A percentile compares a stretch with the other conserved stretches of the same genome.
These are phyloP conservation scores for Yamadazyma trypodendri DNA, from an alignment of 1,139 yeast genomes.

Conservation along the genomic window DNA sequence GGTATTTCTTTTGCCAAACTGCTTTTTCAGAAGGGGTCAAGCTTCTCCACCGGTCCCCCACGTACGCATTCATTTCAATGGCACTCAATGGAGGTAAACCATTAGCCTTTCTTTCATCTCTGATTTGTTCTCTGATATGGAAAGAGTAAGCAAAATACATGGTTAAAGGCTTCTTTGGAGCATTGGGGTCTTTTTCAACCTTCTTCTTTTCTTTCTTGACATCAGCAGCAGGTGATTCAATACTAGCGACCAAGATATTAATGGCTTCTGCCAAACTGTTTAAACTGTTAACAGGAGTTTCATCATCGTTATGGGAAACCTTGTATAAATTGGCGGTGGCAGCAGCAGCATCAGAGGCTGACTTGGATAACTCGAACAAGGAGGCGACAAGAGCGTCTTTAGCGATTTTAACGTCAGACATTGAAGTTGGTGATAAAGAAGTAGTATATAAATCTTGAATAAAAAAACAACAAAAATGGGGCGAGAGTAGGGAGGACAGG, in stretches of 20 bases:
- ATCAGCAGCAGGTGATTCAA: conserved; percentile 11
- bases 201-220: conserved; percentile 29
- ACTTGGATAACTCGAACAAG: conserved; percentile 74
- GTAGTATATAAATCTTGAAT: neutral
- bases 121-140: conserved; percentile 59
- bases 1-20: conserved; percentile 75
- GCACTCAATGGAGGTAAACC: conserved; percentile 67
- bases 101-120: conserved; percentile 60
- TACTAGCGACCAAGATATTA: conserved; percentile 19
- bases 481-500: conserved; percentile 3
- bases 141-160: conserved; percentile 78
- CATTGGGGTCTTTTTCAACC: conserved; percentile 56
- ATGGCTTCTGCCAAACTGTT: conserved; percentile 30
- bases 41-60: conserved; percentile 75
- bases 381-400: conserved; percentile 67
- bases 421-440: conserved; percentile 8
- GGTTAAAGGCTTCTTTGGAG: conserved; percentile 69
- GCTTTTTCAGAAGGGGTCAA: conserved; percentile 66
- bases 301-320: conserved; percentile 34
- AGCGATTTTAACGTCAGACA: conserved; percentile 39
- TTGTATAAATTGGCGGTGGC: conserved; percentile 77
- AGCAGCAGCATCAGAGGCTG: conserved; percentile 76
- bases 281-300: conserved; percentile 26
- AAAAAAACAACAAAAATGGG: conserved; percentile 7
- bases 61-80: conserved; percentile 73